Conservation (phyloP, 257 asterid genomes). For the Apocynum venetum region DNA sequence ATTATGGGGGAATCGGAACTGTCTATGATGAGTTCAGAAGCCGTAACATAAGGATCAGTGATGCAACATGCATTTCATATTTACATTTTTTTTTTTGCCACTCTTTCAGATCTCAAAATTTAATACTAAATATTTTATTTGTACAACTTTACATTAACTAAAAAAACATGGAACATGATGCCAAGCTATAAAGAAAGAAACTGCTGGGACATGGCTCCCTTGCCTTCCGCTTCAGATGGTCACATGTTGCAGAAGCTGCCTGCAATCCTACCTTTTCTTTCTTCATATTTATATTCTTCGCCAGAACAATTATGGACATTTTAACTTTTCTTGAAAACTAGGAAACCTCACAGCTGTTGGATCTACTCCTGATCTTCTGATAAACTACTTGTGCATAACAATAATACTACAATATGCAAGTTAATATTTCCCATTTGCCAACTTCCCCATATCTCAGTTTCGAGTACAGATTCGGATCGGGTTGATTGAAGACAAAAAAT, state of each 20-base stretch:
- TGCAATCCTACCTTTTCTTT: neutral
- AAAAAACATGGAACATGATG: conserved; percentile 26
- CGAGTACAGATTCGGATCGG: neutral
- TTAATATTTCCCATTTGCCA: neutral
- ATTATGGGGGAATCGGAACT: neutral
- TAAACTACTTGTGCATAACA: neutral
- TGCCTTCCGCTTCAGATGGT: conserved; percentile 27
- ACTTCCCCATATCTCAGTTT: neutral
- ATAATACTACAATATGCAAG: neutral
- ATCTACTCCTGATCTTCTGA: neutral
- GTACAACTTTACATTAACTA: conserved; percentile 6
- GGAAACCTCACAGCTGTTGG: conserved; percentile 7
- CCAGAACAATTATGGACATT: neutral
- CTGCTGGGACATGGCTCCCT: conserved; percentile 20
- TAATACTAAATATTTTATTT: neutral
- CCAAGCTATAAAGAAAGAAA: conserved; percentile 17
- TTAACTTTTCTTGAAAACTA: conserved; percentile 7
- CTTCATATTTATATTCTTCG: neutral
- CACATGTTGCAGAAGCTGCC: conserved; percentile 35
- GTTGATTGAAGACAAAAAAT: too few relatives aligned
- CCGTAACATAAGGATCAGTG: neutral
- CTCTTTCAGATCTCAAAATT: neutral
- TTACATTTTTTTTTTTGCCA: neutral
- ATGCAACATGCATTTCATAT: neutral
- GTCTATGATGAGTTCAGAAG: neutral